Evolutionary conservation across 2,329 filamentous ascomycete genomes (phyloP).

Genomic region (Pezizomycotina sp.): DNA sequence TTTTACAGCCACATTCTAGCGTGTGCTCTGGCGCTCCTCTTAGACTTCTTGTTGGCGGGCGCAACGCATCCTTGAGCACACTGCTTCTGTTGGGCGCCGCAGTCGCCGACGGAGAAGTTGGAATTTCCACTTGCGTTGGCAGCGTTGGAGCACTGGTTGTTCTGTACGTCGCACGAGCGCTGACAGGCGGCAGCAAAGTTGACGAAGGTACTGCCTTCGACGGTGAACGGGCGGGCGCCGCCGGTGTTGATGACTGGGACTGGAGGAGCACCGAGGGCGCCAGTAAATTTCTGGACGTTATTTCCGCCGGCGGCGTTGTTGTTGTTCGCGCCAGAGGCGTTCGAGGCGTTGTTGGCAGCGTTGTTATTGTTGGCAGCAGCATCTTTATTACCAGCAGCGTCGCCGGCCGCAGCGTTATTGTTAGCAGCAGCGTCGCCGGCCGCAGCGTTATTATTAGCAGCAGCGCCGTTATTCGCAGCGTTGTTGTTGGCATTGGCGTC

Average conservation of each 20-base stretch:
- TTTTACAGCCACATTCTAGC: no score
- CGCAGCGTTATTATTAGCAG: constrained; percentile 20
- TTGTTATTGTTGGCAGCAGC: constrained; percentile 1
- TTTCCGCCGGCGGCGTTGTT: constrained; percentile 14
- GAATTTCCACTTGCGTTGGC: constrained; percentile 36
- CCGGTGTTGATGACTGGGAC: constrained; percentile 39
- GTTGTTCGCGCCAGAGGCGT: constrained; percentile 2
- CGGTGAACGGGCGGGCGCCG: constrained; percentile 39
- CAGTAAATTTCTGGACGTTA: constrained; percentile 32
- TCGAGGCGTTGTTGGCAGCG: constrained; percentile 9
- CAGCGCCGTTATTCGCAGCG: constrained; percentile 25
- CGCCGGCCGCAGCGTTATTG: constrained; percentile 3
- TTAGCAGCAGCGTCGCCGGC: constrained; percentile 9
- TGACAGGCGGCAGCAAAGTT: constrained; percentile 40
- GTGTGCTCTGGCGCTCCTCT: no score
- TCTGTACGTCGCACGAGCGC: constrained; percentile 46
- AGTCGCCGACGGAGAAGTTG: constrained; percentile 35
- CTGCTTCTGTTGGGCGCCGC: constrained; percentile 37
- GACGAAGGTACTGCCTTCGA: constrained; percentile 43
- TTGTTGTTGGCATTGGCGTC: constrained; percentile 4
- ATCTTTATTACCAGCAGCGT: constrained; percentile 3
- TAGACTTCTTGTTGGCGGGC: no score
- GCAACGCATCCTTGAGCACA: constrained; percentile 28
- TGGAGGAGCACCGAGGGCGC: constrained; percentile 37
- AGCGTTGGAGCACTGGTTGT: constrained; percentile 42